These are phyloP conservation scores for Fagopyrum tataricum DNA, from an alignment of 148 eudicot species.

Conservation along the genomic window DNA sequence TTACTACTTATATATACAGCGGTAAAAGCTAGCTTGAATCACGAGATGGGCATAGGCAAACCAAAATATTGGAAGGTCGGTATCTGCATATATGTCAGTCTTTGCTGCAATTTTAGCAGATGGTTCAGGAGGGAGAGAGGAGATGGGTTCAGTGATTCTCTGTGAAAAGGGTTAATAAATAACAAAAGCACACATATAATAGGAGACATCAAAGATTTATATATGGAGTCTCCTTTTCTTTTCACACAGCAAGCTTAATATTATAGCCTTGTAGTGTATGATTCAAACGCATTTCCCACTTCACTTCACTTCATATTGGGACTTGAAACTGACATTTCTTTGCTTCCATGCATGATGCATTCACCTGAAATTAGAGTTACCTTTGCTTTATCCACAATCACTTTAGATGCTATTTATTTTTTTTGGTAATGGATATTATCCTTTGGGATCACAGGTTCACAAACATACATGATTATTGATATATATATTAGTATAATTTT, in stretches of 20 bases:
- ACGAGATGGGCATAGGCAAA: slow-evolving; percentile 5
- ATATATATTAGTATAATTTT: no score
- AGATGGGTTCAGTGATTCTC: neutral
- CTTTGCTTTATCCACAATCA: neutral
- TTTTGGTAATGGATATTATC: neutral
- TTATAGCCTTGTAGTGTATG: neutral
- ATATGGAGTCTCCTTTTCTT: no score
- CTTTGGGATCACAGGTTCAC: neutral
- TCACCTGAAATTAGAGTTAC: neutral
- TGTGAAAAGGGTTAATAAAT: neutral
- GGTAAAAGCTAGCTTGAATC: neutral
- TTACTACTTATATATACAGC: neutral
- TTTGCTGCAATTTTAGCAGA: slow-evolving; percentile 1
- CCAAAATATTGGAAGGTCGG: neutral
- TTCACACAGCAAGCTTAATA: neutral
- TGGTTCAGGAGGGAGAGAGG: neutral
- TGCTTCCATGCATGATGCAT: slow-evolving; percentile 5
- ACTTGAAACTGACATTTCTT: slow-evolving; percentile 6
- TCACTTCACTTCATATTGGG: neutral
- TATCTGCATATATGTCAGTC: neutral
- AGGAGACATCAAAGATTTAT: neutral
- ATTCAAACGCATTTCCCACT: neutral
- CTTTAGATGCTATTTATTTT: no score
- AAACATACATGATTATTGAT: neutral
- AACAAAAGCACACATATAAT: neutral